phyloP scores from a whole-genome alignment of 108 stramenopile species.

The Cylindrotheca closterium region DNA sequence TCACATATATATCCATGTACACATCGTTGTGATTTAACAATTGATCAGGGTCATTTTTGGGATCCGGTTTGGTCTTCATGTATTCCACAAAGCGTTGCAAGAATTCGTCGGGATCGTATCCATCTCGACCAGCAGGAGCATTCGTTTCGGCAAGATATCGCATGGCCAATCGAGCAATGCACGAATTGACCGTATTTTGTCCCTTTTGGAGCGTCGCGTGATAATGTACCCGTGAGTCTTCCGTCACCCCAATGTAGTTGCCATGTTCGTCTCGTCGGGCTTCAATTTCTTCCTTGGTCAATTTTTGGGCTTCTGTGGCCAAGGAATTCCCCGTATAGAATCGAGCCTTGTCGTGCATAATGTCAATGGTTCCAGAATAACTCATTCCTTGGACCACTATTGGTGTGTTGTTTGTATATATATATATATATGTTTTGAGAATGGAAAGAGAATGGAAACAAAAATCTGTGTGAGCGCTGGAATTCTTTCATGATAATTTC shows the following conservation, averaged over 20 bases:
- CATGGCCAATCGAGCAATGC: slow-evolving; percentile 25
- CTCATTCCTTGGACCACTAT: slow-evolving; percentile 28
- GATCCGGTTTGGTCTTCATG: slow-evolving; percentile 21
- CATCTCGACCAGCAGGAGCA: slow-evolving; percentile 7
- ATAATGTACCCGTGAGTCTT: slow-evolving; percentile 29
- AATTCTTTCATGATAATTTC: too few species aligned
- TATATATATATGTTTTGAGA: too few species aligned
- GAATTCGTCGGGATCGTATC: slow-evolving; percentile 27
- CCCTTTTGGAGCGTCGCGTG: slow-evolving; percentile 27
- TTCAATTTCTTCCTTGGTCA: slow-evolving; percentile 6
- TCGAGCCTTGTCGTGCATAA: slow-evolving; percentile 28
- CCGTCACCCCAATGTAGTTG: slow-evolving; percentile 17
- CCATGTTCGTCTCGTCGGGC: slow-evolving; percentile 27
- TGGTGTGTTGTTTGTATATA: too few species aligned
- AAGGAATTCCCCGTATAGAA: slow-evolving; percentile 19
- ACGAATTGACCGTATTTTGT: slow-evolving; percentile 32
- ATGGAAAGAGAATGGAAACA: too few species aligned
- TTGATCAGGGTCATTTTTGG: slow-evolving; percentile 9
- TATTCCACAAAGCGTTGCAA: slow-evolving; percentile 14
- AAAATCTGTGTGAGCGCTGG: too few species aligned
- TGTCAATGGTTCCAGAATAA: slow-evolving; percentile 26
- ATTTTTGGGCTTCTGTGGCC: neutral
- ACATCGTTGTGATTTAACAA: slow-evolving; percentile 26
- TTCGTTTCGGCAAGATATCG: slow-evolving; percentile 26
- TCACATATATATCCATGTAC: slow-evolving; percentile 34